Evolutionary conservation across 2,329 filamentous ascomycete genomes (phyloP).

Genomic region (Allantophomopsis lycopodina): DNA sequence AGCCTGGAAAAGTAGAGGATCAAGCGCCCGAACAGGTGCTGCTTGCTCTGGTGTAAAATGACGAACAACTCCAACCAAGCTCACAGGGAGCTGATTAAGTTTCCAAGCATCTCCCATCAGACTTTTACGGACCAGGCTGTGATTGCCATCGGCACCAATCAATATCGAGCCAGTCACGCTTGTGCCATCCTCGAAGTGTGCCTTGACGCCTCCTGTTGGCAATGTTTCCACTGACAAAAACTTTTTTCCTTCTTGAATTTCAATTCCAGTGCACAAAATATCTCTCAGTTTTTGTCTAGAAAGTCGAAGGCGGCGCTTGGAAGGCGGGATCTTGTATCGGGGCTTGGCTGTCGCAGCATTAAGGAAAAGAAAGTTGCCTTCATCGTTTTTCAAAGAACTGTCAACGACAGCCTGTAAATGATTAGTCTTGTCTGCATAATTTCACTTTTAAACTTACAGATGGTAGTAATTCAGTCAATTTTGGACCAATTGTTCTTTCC

Average conservation of each 20-base stretch:
- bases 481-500: slow-evolving; percentile 10
- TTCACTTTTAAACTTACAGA: slow-evolving; percentile 3
- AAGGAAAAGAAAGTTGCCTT: slow-evolving; percentile 25
- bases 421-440: neutral
- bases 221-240: slow-evolving; percentile 20
- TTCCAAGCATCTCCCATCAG: slow-evolving; percentile 18
- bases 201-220: neutral
- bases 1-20: slow-evolving; percentile 40
- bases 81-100: slow-evolving; percentile 21
- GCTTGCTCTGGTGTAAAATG: slow-evolving; percentile 23
- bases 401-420: slow-evolving; percentile 10
- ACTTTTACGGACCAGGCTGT: slow-evolving; percentile 19
- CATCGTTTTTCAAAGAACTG: slow-evolving; percentile 21
- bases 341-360: slow-evolving; percentile 23
- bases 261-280: slow-evolving; percentile 4
- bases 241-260: slow-evolving; percentile 35
- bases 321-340: slow-evolving; percentile 24
- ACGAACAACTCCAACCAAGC: slow-evolving; percentile 22
- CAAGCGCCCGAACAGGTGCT: slow-evolving; percentile 28
- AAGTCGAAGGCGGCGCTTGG: slow-evolving; percentile 19
- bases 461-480: slow-evolving; percentile 7
- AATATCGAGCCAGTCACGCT: slow-evolving; percentile 18
- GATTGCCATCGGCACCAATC: slow-evolving; percentile 26
- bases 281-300: slow-evolving; percentile 16
- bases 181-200: slow-evolving; percentile 19